A percentile compares a stretch with the other conserved stretches of the same genome.
Conservation (phyloP, 1,139 yeast species). For the Scheffersomyces lignicola region DNA sequence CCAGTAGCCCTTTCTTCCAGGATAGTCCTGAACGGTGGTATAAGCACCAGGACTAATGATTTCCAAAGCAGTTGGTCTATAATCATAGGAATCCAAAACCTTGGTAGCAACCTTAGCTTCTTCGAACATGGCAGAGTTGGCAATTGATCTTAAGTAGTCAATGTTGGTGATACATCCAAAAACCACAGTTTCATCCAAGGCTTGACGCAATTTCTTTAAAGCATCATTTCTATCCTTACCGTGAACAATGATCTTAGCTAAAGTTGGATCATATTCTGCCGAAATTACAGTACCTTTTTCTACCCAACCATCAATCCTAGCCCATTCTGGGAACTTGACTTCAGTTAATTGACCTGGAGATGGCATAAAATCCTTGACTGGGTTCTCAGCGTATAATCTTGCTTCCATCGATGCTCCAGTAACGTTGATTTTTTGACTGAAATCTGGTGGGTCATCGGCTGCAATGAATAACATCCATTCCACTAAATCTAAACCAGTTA, state of each 20-base stretch:
- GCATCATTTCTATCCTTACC: constrained; percentile 89
- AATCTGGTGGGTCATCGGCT: constrained; percentile 83
- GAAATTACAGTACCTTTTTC: constrained; percentile 85
- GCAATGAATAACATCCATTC: constrained; percentile 97
- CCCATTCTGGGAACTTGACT: constrained; percentile 82
- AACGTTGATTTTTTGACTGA: constrained; percentile 54
- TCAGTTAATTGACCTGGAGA: constrained; percentile 93
- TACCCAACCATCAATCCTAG: constrained; percentile 94
- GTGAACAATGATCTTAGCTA: constrained; percentile 93
- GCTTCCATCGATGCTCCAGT: constrained; percentile 96
- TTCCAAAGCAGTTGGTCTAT: constrained; percentile 82
- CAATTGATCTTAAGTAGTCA: constrained; percentile 85
- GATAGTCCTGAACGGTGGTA: constrained; percentile 94
- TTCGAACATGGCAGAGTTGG: constrained; percentile 79
- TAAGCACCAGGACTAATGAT: constrained; percentile 86
- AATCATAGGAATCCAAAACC: constrained; percentile 78
- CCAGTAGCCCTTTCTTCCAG: constrained; percentile 92
- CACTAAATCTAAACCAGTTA: constrained; percentile 89
- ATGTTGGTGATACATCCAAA: constrained; percentile 88
- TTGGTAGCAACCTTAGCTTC: constrained; percentile 84
- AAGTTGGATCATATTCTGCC: constrained; percentile 94
- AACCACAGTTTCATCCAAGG: constrained; percentile 82
- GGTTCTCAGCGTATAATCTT: constrained; percentile 93
- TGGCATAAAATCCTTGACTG: constrained; percentile 91
- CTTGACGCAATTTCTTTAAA: constrained; percentile 68